Evolutionary conservation across 768 basidiomycete genomes (phyloP).

Genomic region (Asterophora parasitica): DNA sequence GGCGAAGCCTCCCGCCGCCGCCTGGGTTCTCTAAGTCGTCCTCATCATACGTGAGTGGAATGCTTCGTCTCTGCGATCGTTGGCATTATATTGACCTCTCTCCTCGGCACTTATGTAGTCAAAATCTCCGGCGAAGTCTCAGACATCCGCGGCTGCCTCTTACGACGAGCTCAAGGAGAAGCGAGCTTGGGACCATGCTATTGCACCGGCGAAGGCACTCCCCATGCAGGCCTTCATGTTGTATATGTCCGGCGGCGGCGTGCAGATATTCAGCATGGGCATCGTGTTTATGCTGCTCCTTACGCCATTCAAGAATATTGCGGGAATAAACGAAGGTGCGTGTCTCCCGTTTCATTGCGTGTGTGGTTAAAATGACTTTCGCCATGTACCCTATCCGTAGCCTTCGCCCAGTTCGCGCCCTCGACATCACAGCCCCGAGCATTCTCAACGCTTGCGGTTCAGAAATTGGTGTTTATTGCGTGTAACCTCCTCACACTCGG

Average conservation of each 20-base stretch:
- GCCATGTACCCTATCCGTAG: constrained; percentile 26
- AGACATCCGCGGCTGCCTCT: constrained; percentile 34
- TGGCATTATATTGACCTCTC: constrained; percentile 13
- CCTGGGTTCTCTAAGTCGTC: constrained; percentile 58
- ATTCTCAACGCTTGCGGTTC: constrained; percentile 54
- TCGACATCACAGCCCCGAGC: constrained; percentile 50
- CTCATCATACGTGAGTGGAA: constrained; percentile 28
- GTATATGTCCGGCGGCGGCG: constrained; percentile 95
- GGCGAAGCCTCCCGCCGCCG: constrained; percentile 59
- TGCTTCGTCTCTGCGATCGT: constrained; percentile 5
- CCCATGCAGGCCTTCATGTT: constrained; percentile 99
- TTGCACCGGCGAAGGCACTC: constrained; percentile 80
- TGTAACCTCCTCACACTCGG: constrained; percentile 76
- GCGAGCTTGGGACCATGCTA: constrained; percentile 84
- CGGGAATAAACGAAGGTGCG: constrained; percentile 74
- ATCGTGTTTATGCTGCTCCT: constrained; percentile 92
- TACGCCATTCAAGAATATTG: constrained; percentile 79
- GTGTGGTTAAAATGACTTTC: not conserved
- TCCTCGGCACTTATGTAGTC: constrained; percentile 28
- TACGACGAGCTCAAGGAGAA: constrained; percentile 69
- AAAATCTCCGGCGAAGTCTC: constrained; percentile 32
- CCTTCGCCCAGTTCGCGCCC: constrained; percentile 72
- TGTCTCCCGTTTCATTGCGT: not conserved
- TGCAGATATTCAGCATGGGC: constrained; percentile 96
- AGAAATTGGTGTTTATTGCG: constrained; percentile 65